Evolutionary conservation across 2,329 filamentous ascomycete species (phyloP), one percentile per base, ranked within the genome.

Genomic region (Colletotrichum lini): DNA sequence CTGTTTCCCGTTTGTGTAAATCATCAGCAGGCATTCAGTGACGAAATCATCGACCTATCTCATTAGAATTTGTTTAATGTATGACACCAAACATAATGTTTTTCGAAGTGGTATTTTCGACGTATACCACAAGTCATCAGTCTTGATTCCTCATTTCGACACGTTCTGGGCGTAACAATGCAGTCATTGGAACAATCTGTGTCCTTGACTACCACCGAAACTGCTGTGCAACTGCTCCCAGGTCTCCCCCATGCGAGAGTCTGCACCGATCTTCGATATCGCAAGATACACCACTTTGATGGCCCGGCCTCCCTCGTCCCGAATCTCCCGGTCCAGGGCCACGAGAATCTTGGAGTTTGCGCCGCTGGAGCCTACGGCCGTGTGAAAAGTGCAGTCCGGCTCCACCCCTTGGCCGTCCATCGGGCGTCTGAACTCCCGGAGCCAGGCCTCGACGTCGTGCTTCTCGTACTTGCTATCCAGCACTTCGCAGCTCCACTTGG

Each of bases 221-320:
- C 35, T 53, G 2, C 42, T 23, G 3, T 52, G 64, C n/a, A 61
- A 16, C 1, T 45, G 30, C 1, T 15, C 12, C 57, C 57, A 61
- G 4, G 45, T 21, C 2, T 54, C 45, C 16, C 53, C 35, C 47
- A 67, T 67, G 15, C 56, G 65, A 6, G 1, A 9, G 10, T 12
- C 16, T 10, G 21, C 16, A 18, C 26, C 12, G 4, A 16, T 15
- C 10, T 54, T 58, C 8, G 26, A 30, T 13, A 68, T 26, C 3
- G 65, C 52, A 5, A 71, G 23, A 8, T 71, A 67, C 13, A 71
- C 38, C 15, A 54, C 9, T 4, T 52, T 54, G 9, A 67, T 13
- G 1, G n/a, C 6, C 30, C 23, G 84, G 57, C 13, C 58, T 42
- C 35, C 30, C 13, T 59, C 42, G 15, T 63, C n/a, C n/a, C 2